Evolutionary conservation across 2,329 filamentous ascomycete species (phyloP).

Genomic region (Beauveria sp.): DNA sequence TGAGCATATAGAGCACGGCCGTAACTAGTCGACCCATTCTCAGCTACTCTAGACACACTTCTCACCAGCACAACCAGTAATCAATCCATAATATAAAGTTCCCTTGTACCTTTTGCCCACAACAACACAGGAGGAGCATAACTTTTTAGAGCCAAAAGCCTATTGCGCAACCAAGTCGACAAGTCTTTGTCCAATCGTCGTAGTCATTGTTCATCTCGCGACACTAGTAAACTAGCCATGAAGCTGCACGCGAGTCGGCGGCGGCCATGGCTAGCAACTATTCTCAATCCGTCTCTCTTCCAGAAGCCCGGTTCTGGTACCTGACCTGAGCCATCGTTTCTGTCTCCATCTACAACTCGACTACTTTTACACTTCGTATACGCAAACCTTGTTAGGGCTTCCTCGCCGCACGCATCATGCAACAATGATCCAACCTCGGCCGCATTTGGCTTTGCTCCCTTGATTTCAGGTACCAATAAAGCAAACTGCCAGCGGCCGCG

Average conservation of each 20-base stretch:
- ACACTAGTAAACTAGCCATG: too few relatives aligned
- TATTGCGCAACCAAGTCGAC: background rate
- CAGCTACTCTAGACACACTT: background rate
- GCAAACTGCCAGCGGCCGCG: background rate
- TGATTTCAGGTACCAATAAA: background rate
- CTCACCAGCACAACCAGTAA: background rate
- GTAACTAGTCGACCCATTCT: background rate
- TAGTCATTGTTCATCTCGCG: background rate
- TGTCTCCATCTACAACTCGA: too few relatives aligned
- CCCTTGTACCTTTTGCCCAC: background rate
- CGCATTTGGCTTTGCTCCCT: background rate
- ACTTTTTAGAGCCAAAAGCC: background rate
- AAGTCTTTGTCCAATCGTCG: background rate
- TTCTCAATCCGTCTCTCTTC: background rate
- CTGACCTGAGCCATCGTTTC: background rate
- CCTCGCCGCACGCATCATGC: background rate
- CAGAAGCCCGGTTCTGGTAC: background rate
- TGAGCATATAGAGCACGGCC: background rate
- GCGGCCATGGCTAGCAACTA: too few relatives aligned
- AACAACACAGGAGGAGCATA: background rate
- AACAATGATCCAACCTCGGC: background rate
- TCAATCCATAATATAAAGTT: conserved; percentile 6
- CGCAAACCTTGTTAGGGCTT: background rate
- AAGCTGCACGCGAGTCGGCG: too few relatives aligned
- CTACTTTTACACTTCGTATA: too few relatives aligned